phyloP scores from a whole-genome alignment of 2,329 filamentous ascomycete species.

The Anisogramma anomala region DNA sequence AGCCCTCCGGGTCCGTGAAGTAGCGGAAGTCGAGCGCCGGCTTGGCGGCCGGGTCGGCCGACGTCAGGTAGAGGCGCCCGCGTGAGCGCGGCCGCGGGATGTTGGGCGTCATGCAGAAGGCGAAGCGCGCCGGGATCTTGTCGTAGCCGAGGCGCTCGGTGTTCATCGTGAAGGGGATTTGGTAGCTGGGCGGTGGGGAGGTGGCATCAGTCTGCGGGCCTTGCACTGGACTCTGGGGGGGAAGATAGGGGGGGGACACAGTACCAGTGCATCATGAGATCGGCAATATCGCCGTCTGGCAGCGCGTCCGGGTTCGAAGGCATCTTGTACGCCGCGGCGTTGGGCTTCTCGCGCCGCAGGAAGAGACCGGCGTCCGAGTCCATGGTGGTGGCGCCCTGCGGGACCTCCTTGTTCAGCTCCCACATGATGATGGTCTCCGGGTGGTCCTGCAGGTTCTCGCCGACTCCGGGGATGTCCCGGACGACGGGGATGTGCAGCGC shows the following conservation, averaged over 20 bases:
- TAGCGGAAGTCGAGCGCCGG: constrained; percentile 80
- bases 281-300: constrained; percentile 62
- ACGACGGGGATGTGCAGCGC: constrained; percentile 44
- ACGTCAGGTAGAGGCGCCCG: constrained; percentile 67
- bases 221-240: not conserved
- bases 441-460: constrained; percentile 51
- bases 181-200: constrained; percentile 60
- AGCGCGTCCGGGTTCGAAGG: constrained; percentile 37
- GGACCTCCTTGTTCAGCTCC: constrained; percentile 69
- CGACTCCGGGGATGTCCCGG: constrained; percentile 46
- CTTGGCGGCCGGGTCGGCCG: constrained; percentile 62
- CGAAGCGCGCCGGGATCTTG: constrained; percentile 54
- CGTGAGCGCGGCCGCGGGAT: constrained; percentile 73
- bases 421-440: constrained; percentile 52
- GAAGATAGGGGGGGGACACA: not conserved
- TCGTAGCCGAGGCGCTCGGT: constrained; percentile 67
- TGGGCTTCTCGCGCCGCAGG: constrained; percentile 62
- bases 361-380: constrained; percentile 85
- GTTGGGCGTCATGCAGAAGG: constrained; percentile 90
- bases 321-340: constrained; percentile 47
- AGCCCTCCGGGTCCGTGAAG: constrained; percentile 77
- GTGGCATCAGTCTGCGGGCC: not conserved
- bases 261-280: constrained; percentile 64
- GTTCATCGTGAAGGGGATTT: constrained; percentile 85
- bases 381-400: constrained; percentile 75